Conservation (phyloP, 2,329 filamentous ascomycete genomes). For the Pestalotiopsis sp. region DNA sequence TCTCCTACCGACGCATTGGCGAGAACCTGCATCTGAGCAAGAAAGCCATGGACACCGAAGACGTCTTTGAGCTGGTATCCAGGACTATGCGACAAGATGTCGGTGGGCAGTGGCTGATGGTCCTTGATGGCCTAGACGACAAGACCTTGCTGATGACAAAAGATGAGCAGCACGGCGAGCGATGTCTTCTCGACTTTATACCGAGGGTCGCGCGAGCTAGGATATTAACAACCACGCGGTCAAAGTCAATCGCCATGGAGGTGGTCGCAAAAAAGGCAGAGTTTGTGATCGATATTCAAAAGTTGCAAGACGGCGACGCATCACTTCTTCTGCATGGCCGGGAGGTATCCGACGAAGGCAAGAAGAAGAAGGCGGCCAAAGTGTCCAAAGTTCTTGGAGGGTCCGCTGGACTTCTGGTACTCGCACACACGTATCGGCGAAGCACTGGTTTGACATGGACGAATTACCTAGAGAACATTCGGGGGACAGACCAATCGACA, state of each 20-base stretch:
- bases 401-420: not conserved
- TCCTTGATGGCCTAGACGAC: slow-evolving; percentile 6
- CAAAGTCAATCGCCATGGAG: not conserved
- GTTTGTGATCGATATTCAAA: not conserved
- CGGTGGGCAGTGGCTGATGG: slow-evolving; percentile 1
- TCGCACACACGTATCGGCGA: not conserved
- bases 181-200: not conserved
- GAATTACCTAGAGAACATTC: not conserved
- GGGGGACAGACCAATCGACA: not conserved
- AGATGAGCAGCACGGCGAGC: not conserved
- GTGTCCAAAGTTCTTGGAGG: not conserved
- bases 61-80: not conserved
- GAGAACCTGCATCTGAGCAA: slow-evolving; percentile 1
- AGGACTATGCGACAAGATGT: not conserved
- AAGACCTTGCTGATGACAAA: not conserved
- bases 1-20: not conserved
- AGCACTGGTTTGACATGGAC: not conserved
- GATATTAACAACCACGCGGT: not conserved
- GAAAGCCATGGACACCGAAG: not conserved
- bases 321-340: not conserved
- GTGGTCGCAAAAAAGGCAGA: not conserved
- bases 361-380: not conserved
- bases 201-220: not conserved
- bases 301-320: not conserved
- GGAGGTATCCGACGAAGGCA: not conserved